Evolutionary conservation across 129 eudicot species (phyloP).

Genomic region (Daucus carota): DNA sequence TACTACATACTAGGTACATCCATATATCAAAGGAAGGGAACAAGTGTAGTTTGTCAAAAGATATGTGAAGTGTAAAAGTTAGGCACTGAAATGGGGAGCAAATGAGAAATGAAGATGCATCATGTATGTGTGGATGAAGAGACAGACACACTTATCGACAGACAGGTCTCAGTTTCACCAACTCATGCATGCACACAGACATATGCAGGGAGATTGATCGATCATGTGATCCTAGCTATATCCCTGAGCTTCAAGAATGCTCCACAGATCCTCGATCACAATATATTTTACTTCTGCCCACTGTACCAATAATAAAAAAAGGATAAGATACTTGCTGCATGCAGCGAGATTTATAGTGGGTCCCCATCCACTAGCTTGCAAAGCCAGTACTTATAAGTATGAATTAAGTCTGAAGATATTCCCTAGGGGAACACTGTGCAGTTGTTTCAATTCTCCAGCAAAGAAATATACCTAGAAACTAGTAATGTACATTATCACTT

Average conservation of each 20-base stretch:
- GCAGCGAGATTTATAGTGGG: slow-evolving; percentile 8
- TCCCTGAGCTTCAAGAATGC: not conserved
- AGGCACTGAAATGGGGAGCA: not conserved
- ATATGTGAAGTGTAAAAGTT: not conserved
- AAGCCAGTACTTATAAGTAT: not conserved
- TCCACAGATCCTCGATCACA: not conserved
- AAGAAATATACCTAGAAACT: not conserved
- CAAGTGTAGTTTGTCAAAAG: no score
- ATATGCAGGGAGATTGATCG: not conserved
- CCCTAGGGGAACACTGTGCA: not conserved
- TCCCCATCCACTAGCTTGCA: not conserved
- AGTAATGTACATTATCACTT: slow-evolving; percentile 13
- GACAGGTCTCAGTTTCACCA: slow-evolving; percentile 1
- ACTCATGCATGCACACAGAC: not conserved
- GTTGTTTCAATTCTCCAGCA: slow-evolving; percentile 5
- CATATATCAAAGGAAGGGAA: no score
- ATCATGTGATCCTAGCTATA: slow-evolving; percentile 3
- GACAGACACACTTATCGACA: not conserved
- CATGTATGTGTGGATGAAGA: not conserved
- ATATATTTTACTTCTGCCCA: not conserved
- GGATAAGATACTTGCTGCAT: not conserved
- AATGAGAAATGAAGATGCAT: not conserved
- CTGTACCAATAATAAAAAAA: not conserved
- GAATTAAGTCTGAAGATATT: slow-evolving; percentile 9
- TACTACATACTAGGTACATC: no score